Base-by-base conservation (phyloP, 176 grass and related monocot genomes). In the Typha latifolia region DNA sequence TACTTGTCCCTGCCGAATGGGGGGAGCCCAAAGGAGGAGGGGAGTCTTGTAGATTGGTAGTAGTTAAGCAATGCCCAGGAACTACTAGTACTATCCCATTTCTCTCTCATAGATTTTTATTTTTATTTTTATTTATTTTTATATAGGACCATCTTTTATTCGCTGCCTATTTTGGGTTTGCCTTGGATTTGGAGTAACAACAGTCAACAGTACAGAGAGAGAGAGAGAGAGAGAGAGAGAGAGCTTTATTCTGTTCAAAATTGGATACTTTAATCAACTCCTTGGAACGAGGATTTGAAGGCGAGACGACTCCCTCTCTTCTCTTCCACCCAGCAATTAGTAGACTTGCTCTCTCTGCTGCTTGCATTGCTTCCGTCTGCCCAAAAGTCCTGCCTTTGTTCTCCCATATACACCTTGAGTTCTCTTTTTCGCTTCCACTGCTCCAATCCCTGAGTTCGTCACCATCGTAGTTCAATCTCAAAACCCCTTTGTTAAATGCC, bases 201-300 rank as follows among this genome's bases (percentile, higher is more conserved):
- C 9, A 57, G 11, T 14, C n/a, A n/a, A n/a, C n/a, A n/a, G n/a
- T n/a, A 56, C 5, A 56, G 15, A 57, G 16, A 20, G 52, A 57
- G 16, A 57, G 16, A 20, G 52, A 57, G 16, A 57, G 52, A 8
- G 53, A 57, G 53, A 21, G 53, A 21, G 53, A 59, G 53, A 2
- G 0, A 12, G 5, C 53, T 59, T 19, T 59, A 59, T 59, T 59
- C 53, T 59, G 18, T 59, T 59, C n/a, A 7, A 59, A 59, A 59
- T 21, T 59, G 53, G 53, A 21, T 59, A 59, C 53, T 59, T 59
- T 59, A 59, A 59, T 59, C 53, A 22, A 59, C 53, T 22, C n/a
- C 16, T 16, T 21, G 20, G 18, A 59, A 21, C 20, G 16, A 43
- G 16, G 53, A 19, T 59, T 22, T n/a, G 53, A 59, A 59, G 53